Percentiles rank a stretch among this genome's conserved stretches.
These are phyloP conservation scores for Aspergillus spinulosporus DNA, from an alignment of 2,329 filamentous ascomycete genomes.

Conservation along the genomic window DNA sequence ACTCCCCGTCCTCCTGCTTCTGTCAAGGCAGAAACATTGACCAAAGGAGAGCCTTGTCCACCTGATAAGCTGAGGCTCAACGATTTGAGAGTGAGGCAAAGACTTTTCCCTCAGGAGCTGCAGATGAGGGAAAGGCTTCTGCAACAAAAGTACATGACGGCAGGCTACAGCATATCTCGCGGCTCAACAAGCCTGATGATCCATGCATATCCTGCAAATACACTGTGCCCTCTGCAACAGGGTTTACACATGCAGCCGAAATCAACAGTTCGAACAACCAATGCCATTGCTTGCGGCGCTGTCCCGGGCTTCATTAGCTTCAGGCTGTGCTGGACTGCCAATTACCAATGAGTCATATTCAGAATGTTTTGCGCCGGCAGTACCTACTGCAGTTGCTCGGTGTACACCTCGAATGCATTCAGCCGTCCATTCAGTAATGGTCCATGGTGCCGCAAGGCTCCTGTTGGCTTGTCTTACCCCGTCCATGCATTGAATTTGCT, in stretches of 20 bases:
- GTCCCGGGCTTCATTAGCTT: constrained; percentile 1
- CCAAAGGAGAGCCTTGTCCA: neutral
- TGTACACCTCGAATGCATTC: neutral
- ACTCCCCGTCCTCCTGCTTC: neutral
- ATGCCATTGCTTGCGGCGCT: neutral
- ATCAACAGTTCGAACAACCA: neutral
- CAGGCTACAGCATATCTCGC: neutral
- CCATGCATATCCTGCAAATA: neutral
- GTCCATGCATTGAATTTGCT: neutral
- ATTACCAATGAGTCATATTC: neutral
- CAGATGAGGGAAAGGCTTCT: neutral
- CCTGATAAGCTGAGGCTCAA: constrained; percentile 11
- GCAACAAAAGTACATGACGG: neutral
- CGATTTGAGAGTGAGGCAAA: constrained; percentile 6
- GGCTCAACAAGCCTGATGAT: constrained; percentile 6
- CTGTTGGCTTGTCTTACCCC: neutral
- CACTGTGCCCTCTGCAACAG: neutral
- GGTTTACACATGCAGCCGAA: constrained; percentile 3
- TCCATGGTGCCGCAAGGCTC: neutral
- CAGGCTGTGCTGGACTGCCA: constrained; percentile 1
- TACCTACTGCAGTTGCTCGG: neutral
- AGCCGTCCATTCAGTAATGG: neutral
- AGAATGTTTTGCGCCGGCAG: neutral
- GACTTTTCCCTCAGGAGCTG: neutral
- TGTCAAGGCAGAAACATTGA: constrained; percentile 7